A percentile compares a stretch with the other conserved stretches of the same genome.
phyloP scores from a whole-genome alignment of 176 grass and related monocot species.

The Tillandsia fasciculata region DNA sequence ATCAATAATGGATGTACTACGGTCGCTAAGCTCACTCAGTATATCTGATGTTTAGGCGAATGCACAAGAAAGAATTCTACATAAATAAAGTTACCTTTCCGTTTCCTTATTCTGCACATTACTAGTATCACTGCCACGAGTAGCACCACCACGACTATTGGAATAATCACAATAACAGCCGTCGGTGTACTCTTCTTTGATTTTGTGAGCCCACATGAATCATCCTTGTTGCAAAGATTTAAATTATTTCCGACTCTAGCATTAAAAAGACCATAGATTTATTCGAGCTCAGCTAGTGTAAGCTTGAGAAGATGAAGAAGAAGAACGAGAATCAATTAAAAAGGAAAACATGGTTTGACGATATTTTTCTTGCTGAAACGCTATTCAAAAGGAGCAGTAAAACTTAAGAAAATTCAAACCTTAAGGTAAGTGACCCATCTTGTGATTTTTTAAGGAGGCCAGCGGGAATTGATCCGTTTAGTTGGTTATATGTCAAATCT shows the following conservation, averaged over 20 bases:
- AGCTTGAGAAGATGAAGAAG: neutral
- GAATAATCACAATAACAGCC: constrained; percentile 14
- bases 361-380: neutral
- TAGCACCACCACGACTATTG: constrained; percentile 5
- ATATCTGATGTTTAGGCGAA: neutral
- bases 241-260: constrained; percentile 17
- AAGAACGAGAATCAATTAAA: neutral
- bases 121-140: constrained; percentile 8
- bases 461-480: constrained; percentile 29
- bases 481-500: constrained; percentile 34
- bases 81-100: constrained; percentile 4
- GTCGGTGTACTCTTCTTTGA: constrained; percentile 19
- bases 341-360: neutral
- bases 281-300: neutral
- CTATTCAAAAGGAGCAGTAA: neutral
- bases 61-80: neutral
- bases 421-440: constrained; percentile 17
- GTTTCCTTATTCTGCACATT: constrained; percentile 4
- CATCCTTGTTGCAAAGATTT: constrained; percentile 20
- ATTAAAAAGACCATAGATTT: neutral
- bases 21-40: no score
- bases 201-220: constrained; percentile 1
- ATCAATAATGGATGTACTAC: no score
- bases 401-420: constrained; percentile 4
- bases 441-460: constrained; percentile 28